Evolutionary conservation across 169 alveolate species (phyloP).

Genomic region (Cryptosporidium sp.): DNA sequence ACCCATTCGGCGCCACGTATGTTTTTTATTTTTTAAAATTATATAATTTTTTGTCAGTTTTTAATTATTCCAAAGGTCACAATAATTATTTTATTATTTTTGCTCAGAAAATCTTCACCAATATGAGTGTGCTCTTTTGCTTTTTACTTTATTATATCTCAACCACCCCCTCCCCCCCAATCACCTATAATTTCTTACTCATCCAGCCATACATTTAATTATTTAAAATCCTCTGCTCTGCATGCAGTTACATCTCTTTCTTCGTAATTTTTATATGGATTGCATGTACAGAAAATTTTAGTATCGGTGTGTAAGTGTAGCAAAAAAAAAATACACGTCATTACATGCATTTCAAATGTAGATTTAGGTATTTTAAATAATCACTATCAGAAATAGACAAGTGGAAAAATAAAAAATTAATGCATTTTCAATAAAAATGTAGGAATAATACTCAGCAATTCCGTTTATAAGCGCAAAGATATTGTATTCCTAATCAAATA

Average conservation of each 20-base stretch:
- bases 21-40: background rate
- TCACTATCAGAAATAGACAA: background rate
- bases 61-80: no score
- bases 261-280: background rate
- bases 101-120: no score
- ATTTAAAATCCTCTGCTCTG: background rate
- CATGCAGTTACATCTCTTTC: background rate
- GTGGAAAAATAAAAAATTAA: background rate
- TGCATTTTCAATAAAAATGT: no score
- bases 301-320: background rate
- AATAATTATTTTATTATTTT: no score
- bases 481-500: no score
- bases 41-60: no score
- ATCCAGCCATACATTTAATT: background rate
- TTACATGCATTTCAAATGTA: background rate
- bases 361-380: background rate
- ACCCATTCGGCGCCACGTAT: background rate
- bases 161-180: background rate
- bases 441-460: no score
- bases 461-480: no score
- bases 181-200: background rate
- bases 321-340: background rate
- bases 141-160: no score
- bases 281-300: background rate
- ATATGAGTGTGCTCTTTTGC: no score